Base-by-base conservation (phyloP, 768 basidiomycete genomes). In the Austroboletus eburneus region DNA sequence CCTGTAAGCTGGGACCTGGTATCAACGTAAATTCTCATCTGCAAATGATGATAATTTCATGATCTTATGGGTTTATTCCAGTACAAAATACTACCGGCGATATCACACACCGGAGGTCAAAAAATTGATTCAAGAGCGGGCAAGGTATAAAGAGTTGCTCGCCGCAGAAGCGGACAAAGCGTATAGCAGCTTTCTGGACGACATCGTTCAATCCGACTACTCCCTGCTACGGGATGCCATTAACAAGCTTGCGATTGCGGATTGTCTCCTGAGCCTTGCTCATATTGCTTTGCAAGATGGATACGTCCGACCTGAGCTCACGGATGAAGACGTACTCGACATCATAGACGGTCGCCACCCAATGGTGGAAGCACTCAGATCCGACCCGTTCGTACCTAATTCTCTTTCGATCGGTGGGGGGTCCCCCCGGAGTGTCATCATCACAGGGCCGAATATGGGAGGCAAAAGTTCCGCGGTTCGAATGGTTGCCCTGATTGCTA, bases 301-400 rank as follows among this genome's bases (percentile, higher is more conserved):
- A 39, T 97, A 92, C 54, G 80, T 81, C 27, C 81, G 84, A 38
- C 94, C 95, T 1, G 67, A 73, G 50, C 87, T 96, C 57, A 78
- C 78, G 0, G 76, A 83, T 7, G 79, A 81, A 23, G 77, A 83
- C 39, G 64, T 64, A 21, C 70, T 97, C 12, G 83, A 89, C 49
- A 87, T 97, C 24, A 66, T 75, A 10, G 80, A 84, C n/a, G 94
- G 91, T 0, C 77, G 92, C 10, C 95, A 99, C 70, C 95, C 95
- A 0, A 91, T 98, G 80, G 80, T 94, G 14, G 94, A 96, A 63
- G 76, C 76, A 9, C 67, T 93, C 18, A 72, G 81, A 32, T 69
- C 82, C 2, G 81, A 88, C 50, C 90, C 92, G 2, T 95, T 91
- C 66, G 84, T 97, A 2, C 85, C 91, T 3, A 97, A 96, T 62